Evolutionary conservation across 1,139 yeast genomes (phyloP).

Genomic region (Sugiyamaella novakii): DNA sequence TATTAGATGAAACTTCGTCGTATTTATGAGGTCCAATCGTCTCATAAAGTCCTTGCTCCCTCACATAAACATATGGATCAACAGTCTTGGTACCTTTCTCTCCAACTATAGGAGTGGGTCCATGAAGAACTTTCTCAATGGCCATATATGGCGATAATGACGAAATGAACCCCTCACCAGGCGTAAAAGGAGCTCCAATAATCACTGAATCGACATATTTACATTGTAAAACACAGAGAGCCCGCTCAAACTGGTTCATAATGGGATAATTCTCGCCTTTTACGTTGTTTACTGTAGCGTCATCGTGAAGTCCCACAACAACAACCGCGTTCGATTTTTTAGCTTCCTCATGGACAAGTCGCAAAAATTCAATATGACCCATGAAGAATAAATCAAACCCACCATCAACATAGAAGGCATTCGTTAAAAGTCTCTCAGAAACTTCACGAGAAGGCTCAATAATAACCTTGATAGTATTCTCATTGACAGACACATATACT

Average conservation of each 20-base stretch:
- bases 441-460: conserved; percentile 40
- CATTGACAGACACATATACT: conserved; percentile 49
- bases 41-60: conserved; percentile 46
- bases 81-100: conserved; percentile 32
- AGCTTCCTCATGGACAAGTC: conserved; percentile 46
- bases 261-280: conserved; percentile 77
- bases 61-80: conserved; percentile 49
- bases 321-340: conserved; percentile 50
- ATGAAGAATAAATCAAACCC: conserved; percentile 92
- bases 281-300: conserved; percentile 55
- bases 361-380: conserved; percentile 79
- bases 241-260: conserved; percentile 84
- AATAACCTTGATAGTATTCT: conserved; percentile 28
- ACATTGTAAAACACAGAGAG: conserved; percentile 86
- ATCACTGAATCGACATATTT: conserved; percentile 77
- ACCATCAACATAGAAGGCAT: conserved; percentile 70
- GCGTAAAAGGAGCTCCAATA: conserved; percentile 65
- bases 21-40: conserved; percentile 58
- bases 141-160: conserved; percentile 36
- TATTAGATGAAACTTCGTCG: conserved; percentile 61
- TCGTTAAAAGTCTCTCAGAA: conserved; percentile 27
- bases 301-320: conserved; percentile 73
- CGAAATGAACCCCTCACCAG: conserved; percentile 46
- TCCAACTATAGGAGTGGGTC: conserved; percentile 53
- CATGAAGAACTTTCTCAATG: conserved; percentile 59